A percentile compares a stretch with the other conserved stretches of the same genome.
Evolutionary conservation across 108 stramenopile species (phyloP).

Genomic region (Skeletonema grethae): DNA sequence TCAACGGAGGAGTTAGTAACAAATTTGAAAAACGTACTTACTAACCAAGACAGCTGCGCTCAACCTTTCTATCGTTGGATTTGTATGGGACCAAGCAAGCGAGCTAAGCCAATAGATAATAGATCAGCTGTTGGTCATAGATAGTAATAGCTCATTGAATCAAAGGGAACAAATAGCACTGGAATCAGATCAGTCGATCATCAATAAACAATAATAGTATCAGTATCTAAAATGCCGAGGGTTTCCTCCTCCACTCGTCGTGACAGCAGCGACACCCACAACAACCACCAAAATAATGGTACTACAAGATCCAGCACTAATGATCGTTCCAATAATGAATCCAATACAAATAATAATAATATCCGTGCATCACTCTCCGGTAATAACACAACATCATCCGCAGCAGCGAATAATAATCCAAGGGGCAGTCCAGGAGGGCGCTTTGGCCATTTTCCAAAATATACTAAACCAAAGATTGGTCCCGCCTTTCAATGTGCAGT

Average conservation of each 20-base stretch:
- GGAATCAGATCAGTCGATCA: too few species aligned
- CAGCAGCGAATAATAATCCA: too few species aligned
- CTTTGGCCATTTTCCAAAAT: constrained; percentile 43
- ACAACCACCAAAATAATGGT: not conserved
- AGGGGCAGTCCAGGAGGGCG: constrained; percentile 12
- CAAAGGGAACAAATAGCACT: too few species aligned
- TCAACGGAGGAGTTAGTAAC: not conserved
- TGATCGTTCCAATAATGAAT: not conserved
- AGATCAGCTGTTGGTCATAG: not conserved
- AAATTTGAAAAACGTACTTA: not conserved
- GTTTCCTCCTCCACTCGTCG: constrained; percentile 2
- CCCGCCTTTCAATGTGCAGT: constrained; percentile 42
- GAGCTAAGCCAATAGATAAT: too few species aligned
- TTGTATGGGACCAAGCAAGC: too few species aligned
- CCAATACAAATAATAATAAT: constrained; percentile 1
- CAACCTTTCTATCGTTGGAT: too few species aligned
- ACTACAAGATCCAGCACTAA: not conserved
- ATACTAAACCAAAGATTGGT: constrained; percentile 46
- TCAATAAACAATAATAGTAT: not conserved
- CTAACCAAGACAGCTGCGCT: not conserved
- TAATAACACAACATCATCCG: too few species aligned
- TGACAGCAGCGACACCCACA: not conserved
- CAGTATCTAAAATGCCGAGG: not conserved
- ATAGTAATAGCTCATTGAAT: not conserved
- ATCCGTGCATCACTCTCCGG: constrained; percentile 4